Evolutionary conservation across 2,329 filamentous ascomycete species (phyloP).

Genomic region (Cordyceps fumosorosea): DNA sequence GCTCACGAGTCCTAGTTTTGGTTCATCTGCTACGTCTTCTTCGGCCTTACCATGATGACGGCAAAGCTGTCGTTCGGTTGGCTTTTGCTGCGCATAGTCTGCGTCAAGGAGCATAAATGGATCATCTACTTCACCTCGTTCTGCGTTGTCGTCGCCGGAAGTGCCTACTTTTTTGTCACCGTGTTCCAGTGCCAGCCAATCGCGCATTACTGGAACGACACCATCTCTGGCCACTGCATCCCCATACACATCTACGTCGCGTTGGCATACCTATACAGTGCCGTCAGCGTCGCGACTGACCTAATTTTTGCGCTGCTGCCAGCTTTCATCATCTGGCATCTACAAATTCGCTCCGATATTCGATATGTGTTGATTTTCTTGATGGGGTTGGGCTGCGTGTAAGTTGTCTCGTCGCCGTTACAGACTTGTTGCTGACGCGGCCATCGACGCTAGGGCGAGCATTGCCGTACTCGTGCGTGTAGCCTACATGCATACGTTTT

Average conservation of each 20-base stretch:
- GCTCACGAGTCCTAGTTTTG: slow-evolving; percentile 15
- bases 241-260: slow-evolving; percentile 34
- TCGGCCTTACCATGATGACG: slow-evolving; percentile 19
- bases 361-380: slow-evolving; percentile 44
- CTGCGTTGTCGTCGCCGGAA: slow-evolving; percentile 22
- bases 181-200: slow-evolving; percentile 25
- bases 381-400: slow-evolving; percentile 47
- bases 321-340: slow-evolving; percentile 42
- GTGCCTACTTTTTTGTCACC: slow-evolving; percentile 26
- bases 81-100: slow-evolving; percentile 22
- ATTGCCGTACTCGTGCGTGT: slow-evolving; percentile 32
- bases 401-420: slow-evolving; percentile 14
- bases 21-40: slow-evolving; percentile 21
- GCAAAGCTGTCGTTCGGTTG: slow-evolving; percentile 22
- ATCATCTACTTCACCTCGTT: slow-evolving; percentile 24
- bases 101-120: slow-evolving; percentile 17
- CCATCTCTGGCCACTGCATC: slow-evolving; percentile 22
- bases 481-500: slow-evolving; percentile 26
- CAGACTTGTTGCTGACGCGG: neutral
- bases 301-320: slow-evolving; percentile 43
- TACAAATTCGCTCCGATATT: slow-evolving; percentile 43
- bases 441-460: slow-evolving; percentile 27
- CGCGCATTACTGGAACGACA: slow-evolving; percentile 24
- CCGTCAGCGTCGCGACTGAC: slow-evolving; percentile 38
- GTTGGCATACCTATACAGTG: slow-evolving; percentile 42